Evolutionary conservation across 805 yeast genomes (phyloP), one percentile per base, ranked within the genome.

Genomic region (Wickerhamomyces alni): DNA sequence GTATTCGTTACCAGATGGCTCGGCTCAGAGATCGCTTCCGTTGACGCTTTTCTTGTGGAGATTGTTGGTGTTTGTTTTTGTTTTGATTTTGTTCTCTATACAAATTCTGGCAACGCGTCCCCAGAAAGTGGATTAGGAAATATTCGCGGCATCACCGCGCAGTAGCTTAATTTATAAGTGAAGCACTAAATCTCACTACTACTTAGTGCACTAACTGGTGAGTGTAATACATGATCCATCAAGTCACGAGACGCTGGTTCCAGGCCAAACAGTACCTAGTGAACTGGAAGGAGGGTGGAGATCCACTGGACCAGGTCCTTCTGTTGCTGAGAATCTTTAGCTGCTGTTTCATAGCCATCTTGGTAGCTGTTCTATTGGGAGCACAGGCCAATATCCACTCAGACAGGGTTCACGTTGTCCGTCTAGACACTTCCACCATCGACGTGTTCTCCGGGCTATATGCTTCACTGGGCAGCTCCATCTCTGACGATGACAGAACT

Each of bases 361-460:
- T 41, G 2, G 25, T 49, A n/a, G 17, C 42, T 7, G 39, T 39
- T 7, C 33, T 46, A 39, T 28, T 52, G 13, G 48, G 40, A 2
- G 37, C 53, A 0, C 52, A 51, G 36, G 2, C 24, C 10, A 25
- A 33, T 8, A 33, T n/a, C 12, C 9, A 27, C 13, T 29, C 35
- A 12, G 41, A 35, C 8, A 27, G 29, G 18, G 30, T 50, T 30
- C 44, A 48, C 4, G 44, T 52, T 10, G 47, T 52, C 16, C 50
- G 67, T 30, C 58, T 79, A 29, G 69, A 71, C 48, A 75, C 78
- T 42, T 65, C 72, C 4, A 79, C 73, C 46, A 55, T 69, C 7
- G 77, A 75, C 43, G 72, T 79, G 16, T 69, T 79, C 1, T 48
- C 59, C 16, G 85, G 84, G 1, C 55, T 79, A 8, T 77, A 74